These are phyloP conservation scores for Isatis lusitanica DNA, from an alignment of 441 rosid species.

Conservation along the genomic window DNA sequence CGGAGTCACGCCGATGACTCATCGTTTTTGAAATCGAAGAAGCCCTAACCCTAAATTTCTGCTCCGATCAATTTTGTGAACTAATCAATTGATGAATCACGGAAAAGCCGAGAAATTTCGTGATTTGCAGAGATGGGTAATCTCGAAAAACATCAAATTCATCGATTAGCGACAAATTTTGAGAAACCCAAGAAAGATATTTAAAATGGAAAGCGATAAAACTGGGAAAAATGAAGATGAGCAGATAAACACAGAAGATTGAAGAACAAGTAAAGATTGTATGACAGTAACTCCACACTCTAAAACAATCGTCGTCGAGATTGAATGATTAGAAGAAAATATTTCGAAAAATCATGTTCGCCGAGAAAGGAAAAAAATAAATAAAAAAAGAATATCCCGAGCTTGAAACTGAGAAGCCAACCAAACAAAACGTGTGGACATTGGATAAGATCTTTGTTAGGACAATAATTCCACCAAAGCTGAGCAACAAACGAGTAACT, in stretches of 20 bases:
- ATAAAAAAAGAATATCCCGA: constrained; percentile 2
- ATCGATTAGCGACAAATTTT: constrained; percentile 26
- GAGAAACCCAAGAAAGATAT: constrained; percentile 16
- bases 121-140: constrained; percentile 34
- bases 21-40: constrained; percentile 28
- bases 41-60: constrained; percentile 38
- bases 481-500: not conserved
- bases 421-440: constrained; percentile 9
- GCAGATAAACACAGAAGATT: not conserved
- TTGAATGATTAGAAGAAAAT: constrained; percentile 16
- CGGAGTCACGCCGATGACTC: constrained; percentile 61
- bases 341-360: constrained; percentile 18
- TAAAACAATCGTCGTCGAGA: constrained; percentile 6
- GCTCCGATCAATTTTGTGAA: not conserved
- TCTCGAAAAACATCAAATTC: constrained; percentile 25
- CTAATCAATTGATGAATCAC: constrained; percentile 6
- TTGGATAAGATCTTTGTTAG: constrained; percentile 28
- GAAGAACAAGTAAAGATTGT: not conserved
- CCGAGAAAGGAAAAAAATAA: not conserved
- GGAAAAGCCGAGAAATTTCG: constrained; percentile 21
- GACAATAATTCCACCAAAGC: constrained; percentile 4
- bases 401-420: not conserved
- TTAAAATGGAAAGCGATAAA: not conserved
- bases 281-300: constrained; percentile 21
- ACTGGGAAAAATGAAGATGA: constrained; percentile 11